Percentiles rank a stretch among this genome's conserved stretches.
Evolutionary conservation across 2,329 filamentous ascomycete species (phyloP).

Genomic region (Drechslerella coelobrocha): DNA sequence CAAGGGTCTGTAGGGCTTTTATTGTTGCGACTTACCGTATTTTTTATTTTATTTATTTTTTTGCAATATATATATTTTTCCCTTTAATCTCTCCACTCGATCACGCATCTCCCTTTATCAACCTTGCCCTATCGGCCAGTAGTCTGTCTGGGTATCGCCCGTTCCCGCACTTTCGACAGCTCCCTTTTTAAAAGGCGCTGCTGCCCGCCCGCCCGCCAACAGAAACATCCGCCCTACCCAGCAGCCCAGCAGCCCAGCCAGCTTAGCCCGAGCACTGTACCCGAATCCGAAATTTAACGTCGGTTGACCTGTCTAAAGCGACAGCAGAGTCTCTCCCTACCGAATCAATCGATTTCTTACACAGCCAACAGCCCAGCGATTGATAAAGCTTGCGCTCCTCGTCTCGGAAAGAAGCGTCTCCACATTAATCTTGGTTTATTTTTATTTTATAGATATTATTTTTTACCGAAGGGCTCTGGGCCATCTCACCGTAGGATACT

Average conservation of each 20-base stretch:
- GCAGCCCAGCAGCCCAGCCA: not conserved
- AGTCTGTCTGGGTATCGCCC: constrained; percentile 16
- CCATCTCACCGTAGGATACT: too few species aligned
- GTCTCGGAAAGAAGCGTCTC: too few species aligned
- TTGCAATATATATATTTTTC: too few species aligned
- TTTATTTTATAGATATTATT: too few species aligned
- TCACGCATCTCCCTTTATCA: constrained; percentile 11
- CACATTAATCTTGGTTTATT: too few species aligned
- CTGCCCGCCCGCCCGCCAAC: constrained; percentile 26
- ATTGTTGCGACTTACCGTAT: too few species aligned
- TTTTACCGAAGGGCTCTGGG: too few species aligned
- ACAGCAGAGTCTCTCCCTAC: constrained; percentile 2
- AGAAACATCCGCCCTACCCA: not conserved
- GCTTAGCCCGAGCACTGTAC: constrained; percentile 33
- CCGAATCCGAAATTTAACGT: constrained; percentile 33
- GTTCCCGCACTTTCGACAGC: constrained; percentile 41
- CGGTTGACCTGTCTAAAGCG: not conserved
- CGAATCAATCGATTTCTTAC: constrained; percentile 15
- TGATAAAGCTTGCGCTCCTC: too few species aligned
- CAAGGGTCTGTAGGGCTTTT: too few species aligned
- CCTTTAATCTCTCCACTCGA: constrained; percentile 29
- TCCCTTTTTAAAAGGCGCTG: constrained; percentile 34
- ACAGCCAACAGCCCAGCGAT: too few species aligned
- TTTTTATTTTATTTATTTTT: too few species aligned
- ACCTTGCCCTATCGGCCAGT: constrained; percentile 38